These are phyloP conservation scores for Scortechinia acanthostroma DNA, from an alignment of 2,329 filamentous ascomycete species.

Conservation along the genomic window DNA sequence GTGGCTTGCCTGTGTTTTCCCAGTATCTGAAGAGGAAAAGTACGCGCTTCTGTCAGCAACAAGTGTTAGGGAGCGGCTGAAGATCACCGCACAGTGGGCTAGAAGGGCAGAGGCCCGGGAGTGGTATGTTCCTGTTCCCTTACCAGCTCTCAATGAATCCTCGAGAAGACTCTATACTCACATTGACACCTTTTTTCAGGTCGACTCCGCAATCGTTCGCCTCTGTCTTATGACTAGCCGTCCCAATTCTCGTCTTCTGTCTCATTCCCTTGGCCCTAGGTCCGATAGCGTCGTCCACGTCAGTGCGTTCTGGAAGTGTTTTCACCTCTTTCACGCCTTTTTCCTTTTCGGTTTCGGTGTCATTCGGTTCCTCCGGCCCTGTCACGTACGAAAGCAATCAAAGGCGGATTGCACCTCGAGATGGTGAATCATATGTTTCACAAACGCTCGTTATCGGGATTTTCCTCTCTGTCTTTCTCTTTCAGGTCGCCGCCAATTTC, in stretches of 20 bases:
- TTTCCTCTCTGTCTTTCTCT: background rate
- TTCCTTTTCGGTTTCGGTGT: background rate
- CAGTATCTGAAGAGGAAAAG: slow-evolving; percentile 71
- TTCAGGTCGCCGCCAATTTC: background rate
- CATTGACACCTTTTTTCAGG: background rate
- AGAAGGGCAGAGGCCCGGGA: slow-evolving; percentile 60
- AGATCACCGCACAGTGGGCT: slow-evolving; percentile 78
- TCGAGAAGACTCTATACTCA: background rate
- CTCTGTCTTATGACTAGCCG: slow-evolving; percentile 3
- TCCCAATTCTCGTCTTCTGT: background rate
- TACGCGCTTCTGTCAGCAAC: slow-evolving; percentile 67
- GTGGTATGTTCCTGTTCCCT: slow-evolving; percentile 47
- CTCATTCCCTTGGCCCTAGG: background rate
- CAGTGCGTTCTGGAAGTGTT: background rate
- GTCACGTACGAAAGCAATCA: background rate
- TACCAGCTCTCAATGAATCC: background rate
- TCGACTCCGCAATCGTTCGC: background rate
- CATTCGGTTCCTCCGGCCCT: background rate
- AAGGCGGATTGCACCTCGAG: too few relatives aligned
- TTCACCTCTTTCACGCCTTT: background rate
- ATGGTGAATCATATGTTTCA: background rate
- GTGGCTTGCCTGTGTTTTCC: slow-evolving; percentile 81
- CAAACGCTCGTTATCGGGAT: background rate
- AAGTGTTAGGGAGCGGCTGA: slow-evolving; percentile 74
- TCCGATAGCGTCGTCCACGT: background rate